Conservation (phyloP, 2,329 filamentous ascomycete genomes). For the Xylariaceae sp. region DNA sequence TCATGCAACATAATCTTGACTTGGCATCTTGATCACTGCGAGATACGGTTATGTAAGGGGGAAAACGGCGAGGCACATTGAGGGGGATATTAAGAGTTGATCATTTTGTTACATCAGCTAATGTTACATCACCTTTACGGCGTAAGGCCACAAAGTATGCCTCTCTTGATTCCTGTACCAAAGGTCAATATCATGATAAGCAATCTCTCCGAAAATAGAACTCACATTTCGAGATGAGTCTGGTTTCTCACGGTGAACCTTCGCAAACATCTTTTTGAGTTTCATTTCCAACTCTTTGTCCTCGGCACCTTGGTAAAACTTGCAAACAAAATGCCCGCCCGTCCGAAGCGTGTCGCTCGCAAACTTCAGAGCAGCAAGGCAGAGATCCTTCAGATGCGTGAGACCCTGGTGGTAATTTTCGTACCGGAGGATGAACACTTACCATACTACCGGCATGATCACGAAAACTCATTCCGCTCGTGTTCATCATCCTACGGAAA, state of each 20-base stretch:
- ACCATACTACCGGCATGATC: conserved; percentile 97
- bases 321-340: conserved; percentile 91
- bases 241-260: conserved; percentile 84
- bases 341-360: conserved; percentile 75
- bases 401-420: not conserved
- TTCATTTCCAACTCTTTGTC: conserved; percentile 74
- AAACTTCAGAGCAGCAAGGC: conserved; percentile 78
- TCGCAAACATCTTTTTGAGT: conserved; percentile 72
- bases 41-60: not conserved
- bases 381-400: conserved; percentile 67
- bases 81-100: not conserved
- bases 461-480: conserved; percentile 77
- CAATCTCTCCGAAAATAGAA: conserved; percentile 14
- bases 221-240: conserved; percentile 81
- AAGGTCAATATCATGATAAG: conserved; percentile 8
- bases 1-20: not conserved
- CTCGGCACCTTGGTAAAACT: conserved; percentile 90
- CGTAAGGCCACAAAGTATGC: conserved; percentile 78
- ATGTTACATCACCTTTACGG: conserved; percentile 51
- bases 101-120: conserved; percentile 13
- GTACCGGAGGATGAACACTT: conserved; percentile 30
- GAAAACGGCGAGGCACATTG: not conserved
- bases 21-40: not conserved
- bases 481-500: conserved; percentile 99
- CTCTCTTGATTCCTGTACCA: conserved; percentile 75